Evolutionary conservation across 768 basidiomycete species (phyloP), one percentile per base, ranked within the genome.

Genomic region (Nidula microcarpa): DNA sequence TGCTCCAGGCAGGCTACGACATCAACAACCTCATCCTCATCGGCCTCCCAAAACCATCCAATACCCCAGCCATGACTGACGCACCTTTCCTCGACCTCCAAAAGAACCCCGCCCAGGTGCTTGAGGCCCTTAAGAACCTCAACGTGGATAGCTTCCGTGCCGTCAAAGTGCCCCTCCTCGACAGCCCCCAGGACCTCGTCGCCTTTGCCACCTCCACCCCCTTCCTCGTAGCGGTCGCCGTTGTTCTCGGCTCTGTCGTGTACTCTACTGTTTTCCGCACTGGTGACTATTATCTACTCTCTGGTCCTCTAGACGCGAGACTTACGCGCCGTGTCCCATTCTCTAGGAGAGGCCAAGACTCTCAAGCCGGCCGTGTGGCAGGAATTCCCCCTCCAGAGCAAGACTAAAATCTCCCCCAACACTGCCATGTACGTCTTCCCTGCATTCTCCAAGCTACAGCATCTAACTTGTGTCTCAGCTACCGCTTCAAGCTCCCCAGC

Each of bases 321-420:
- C 54, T 51, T 52, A 50, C n/a, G 9, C 37, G 9, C 37, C 37
- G 37, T 43, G 43, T 49, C 55, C 48, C 39, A 35, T 43, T 49
- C 48, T 9, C 33, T 64, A 90, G 87, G 78, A 63, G 77, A 82
- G 34, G 56, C 69, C 48, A 85, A 85, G 61, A 85, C 88, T 17
- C 76, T 96, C 52, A 78, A 91, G 69, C 81, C 93, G 13, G 75
- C 76, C 57, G 74, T 76, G 53, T 99, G 94, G 89, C 79, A 88
- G 61, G 77, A 86, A 57, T 98, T 91, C 74, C 79, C 89, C 30
- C 82, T 99, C 53, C 71, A 74, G 51, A 80, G 91, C 60, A 97
- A 96, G 71, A 85, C 83, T 46, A 74, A 82, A 61, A 78, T 98
- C 51, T 98, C 95, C 6, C 91, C 90, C 57, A 99, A 99, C 73